These are phyloP conservation scores for Lichenothelia convexa DNA, from an alignment of 495 filamentous ascomycete species.

Conservation along the genomic window DNA sequence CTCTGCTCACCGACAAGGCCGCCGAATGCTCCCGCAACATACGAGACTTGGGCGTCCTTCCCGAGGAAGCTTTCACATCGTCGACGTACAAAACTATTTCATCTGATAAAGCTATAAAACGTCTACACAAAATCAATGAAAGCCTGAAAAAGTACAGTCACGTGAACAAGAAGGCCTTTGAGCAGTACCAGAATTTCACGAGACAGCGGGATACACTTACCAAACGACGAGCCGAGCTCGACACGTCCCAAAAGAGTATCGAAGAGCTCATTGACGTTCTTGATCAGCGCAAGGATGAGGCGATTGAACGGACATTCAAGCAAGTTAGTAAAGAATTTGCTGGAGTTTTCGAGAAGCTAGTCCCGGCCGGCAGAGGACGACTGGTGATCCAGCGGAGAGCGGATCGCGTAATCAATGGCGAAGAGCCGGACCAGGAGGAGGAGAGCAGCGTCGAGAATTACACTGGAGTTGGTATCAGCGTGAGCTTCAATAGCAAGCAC, in stretches of 20 bases:
- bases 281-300: constrained; percentile 87
- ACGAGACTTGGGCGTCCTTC: constrained; percentile 78
- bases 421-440: constrained; percentile 42
- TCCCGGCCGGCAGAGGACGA: constrained; percentile 79
- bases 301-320: constrained; percentile 94
- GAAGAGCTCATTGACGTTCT: constrained; percentile 80
- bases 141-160: constrained; percentile 88
- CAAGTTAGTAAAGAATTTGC: constrained; percentile 88
- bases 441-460: constrained; percentile 70
- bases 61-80: constrained; percentile 84
- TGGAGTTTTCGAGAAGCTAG: constrained; percentile 82
- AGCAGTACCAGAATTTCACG: constrained; percentile 96
- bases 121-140: constrained; percentile 84
- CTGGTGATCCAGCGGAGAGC: constrained; percentile 85
- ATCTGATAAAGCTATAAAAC: constrained; percentile 63
- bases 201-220: constrained; percentile 70
- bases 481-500: constrained; percentile 95
- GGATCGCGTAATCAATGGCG: constrained; percentile 39
- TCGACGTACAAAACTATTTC: constrained; percentile 72
- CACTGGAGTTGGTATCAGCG: constrained; percentile 91
- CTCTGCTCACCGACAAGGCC: constrained; percentile 53
- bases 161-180: constrained; percentile 98
- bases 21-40: constrained; percentile 73
- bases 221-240: constrained; percentile 67
- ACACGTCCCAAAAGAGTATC: constrained; percentile 65